Evolutionary conservation across 2,329 filamentous ascomycete genomes (phyloP).

Genomic region (Calonectria pauciramosa): DNA sequence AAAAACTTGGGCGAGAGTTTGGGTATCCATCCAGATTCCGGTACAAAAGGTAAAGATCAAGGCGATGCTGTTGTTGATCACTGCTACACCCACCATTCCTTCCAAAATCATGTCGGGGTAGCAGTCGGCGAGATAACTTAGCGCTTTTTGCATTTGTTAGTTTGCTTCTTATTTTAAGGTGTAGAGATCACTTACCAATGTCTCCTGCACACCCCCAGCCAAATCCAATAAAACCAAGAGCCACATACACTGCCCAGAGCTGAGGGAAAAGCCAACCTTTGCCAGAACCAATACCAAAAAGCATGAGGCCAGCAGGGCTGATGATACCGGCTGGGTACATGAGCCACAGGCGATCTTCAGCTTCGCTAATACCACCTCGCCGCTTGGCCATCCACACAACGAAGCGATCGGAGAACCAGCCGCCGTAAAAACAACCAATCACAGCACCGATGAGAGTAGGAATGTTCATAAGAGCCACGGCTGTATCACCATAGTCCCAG

Average conservation of each 20-base stretch:
- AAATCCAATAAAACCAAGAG: constrained; percentile 25
- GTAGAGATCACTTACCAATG: constrained; percentile 5
- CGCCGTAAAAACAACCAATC: constrained; percentile 21
- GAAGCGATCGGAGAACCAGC: constrained; percentile 23
- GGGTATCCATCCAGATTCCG: constrained; percentile 26
- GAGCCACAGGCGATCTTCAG: constrained; percentile 23
- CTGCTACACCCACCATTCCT: constrained; percentile 27
- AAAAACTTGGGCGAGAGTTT: constrained; percentile 23
- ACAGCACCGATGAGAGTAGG: constrained; percentile 23
- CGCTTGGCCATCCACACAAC: constrained; percentile 17
- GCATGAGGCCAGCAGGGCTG: constrained; percentile 16
- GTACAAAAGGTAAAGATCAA: constrained; percentile 27
- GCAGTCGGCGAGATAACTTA: constrained; percentile 25
- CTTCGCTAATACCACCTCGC: constrained; percentile 22
- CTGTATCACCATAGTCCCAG: constrained; percentile 22
- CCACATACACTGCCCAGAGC: constrained; percentile 20
- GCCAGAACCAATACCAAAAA: constrained; percentile 22
- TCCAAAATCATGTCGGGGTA: constrained; percentile 27
- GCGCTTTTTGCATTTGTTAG: not conserved
- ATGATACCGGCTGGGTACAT: constrained; percentile 25
- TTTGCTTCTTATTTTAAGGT: not conserved
- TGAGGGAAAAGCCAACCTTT: constrained; percentile 23
- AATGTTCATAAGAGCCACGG: constrained; percentile 26
- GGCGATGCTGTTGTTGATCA: constrained; percentile 28
- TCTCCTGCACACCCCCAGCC: constrained; percentile 28